Evolutionary conservation across 805 yeast species (phyloP).

Genomic region (Torulaspora indica): DNA sequence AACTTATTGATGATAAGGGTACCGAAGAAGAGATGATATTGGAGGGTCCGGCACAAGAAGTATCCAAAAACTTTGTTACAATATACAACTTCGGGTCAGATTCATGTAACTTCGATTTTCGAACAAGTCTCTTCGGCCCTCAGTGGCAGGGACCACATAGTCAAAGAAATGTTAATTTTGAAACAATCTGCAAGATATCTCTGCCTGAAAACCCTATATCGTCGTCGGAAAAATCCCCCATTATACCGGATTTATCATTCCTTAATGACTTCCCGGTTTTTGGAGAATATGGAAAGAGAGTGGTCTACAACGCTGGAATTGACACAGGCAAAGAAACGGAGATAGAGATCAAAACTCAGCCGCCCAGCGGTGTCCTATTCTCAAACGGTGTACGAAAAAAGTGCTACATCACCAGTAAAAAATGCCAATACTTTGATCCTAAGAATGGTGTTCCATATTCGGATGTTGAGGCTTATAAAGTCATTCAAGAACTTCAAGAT

Average conservation of each 20-base stretch:
- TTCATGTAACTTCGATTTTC: constrained; percentile 10
- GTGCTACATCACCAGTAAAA: constrained; percentile 70
- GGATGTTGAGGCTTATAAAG: constrained; percentile 72
- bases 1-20: constrained; percentile 16
- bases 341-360: constrained; percentile 55
- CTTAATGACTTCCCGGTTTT: constrained; percentile 46
- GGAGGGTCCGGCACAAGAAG: constrained; percentile 67
- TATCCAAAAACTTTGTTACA: constrained; percentile 50
- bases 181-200: constrained; percentile 43
- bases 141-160: constrained; percentile 51
- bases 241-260: constrained; percentile 40
- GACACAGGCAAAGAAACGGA: constrained; percentile 47
- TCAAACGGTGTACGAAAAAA: constrained; percentile 63
- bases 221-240: constrained; percentile 17
- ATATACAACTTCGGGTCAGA: constrained; percentile 40
- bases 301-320: constrained; percentile 41
- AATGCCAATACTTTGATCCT: constrained; percentile 78
- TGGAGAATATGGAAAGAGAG: constrained; percentile 49
- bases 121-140: constrained; percentile 51
- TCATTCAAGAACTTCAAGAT: constrained; percentile 54
- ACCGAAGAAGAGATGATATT: constrained; percentile 32
- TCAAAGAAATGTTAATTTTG: constrained; percentile 51
- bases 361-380: constrained; percentile 68
- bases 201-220: constrained; percentile 24
- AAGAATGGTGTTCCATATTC: constrained; percentile 81